These are phyloP conservation scores for Berberis vulgaris DNA, from an alignment of 164 flowering plant genomes.

Conservation along the genomic window DNA sequence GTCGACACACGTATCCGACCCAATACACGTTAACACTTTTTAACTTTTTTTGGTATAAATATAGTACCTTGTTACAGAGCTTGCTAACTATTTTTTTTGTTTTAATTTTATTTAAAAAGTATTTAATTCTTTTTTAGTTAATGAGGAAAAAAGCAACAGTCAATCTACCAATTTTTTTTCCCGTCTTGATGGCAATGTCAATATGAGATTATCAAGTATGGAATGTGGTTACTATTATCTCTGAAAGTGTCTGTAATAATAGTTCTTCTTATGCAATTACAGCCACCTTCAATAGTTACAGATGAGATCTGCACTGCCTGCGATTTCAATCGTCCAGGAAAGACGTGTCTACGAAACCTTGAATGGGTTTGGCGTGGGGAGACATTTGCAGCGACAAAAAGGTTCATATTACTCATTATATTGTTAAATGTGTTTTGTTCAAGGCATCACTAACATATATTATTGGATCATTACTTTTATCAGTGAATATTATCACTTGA, in stretches of 20 bases:
- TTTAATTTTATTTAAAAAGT: too few species aligned
- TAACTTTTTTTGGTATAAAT: too few species aligned
- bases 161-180: too few species aligned
- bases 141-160: too few species aligned
- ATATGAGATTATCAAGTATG: too few species aligned
- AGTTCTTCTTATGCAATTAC: conserved; percentile 17
- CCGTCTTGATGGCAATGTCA: too few species aligned
- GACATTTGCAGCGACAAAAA: conserved; percentile 84
- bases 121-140: too few species aligned
- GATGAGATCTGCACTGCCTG: conserved; percentile 98
- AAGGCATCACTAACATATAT: conserved; percentile 4
- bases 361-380: conserved; percentile 99
- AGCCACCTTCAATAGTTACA: conserved; percentile 96
- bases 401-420: conserved; percentile 35
- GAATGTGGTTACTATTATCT: too few species aligned
- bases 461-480: conserved; percentile 6
- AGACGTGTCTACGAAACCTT: conserved; percentile 90
- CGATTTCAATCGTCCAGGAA: conserved; percentile 98
- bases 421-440: not conserved
- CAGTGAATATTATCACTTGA: conserved; percentile 94
- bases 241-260: not conserved
- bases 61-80: too few species aligned
- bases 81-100: too few species aligned
- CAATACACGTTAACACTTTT: too few species aligned
- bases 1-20: too few species aligned